These are phyloP conservation scores for Cystobasidium ongulense DNA, from an alignment of 768 basidiomycete genomes.

Conservation along the genomic window DNA sequence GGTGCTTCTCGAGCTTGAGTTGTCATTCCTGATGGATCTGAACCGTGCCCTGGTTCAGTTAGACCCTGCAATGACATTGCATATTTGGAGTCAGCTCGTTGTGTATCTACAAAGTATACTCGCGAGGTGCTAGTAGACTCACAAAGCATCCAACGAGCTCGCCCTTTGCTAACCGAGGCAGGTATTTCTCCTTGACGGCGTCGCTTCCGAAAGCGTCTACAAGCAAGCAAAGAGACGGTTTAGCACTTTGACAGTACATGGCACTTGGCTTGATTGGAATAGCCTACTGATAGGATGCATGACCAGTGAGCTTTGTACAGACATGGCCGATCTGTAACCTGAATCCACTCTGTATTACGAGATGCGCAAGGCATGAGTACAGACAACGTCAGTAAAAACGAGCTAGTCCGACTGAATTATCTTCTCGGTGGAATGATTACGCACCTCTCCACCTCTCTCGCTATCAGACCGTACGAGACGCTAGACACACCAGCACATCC, in stretches of 20 bases:
- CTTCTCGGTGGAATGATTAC: too few relatives aligned
- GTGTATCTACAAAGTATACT: neutral
- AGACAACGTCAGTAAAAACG: neutral
- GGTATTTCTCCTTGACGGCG: slow-evolving; percentile 79
- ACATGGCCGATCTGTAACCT: slow-evolving; percentile 87
- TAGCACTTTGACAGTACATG: neutral
- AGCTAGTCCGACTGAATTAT: too few relatives aligned
- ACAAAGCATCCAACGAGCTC: slow-evolving; percentile 90
- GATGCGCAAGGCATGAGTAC: neutral
- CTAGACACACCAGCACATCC: slow-evolving; percentile 85
- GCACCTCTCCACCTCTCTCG: slow-evolving; percentile 83
- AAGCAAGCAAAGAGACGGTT: slow-evolving; percentile 37
- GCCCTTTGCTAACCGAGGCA: slow-evolving; percentile 73
- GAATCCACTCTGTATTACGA: slow-evolving; percentile 67
- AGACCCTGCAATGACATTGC: slow-evolving; percentile 56
- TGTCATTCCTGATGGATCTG: slow-evolving; percentile 92
- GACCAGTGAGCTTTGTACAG: slow-evolving; percentile 89
- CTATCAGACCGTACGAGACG: slow-evolving; percentile 89
- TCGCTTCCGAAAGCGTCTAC: slow-evolving; percentile 81
- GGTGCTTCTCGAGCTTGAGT: slow-evolving; percentile 70
- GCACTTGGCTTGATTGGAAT: neutral
- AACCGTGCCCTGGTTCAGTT: slow-evolving; percentile 94
- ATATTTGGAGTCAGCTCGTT: neutral
- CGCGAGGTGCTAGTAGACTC: neutral
- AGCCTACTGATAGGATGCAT: slow-evolving; percentile 64